phyloP scores from a whole-genome alignment of 2,329 filamentous ascomycete species.

The Alternaria longipes region DNA sequence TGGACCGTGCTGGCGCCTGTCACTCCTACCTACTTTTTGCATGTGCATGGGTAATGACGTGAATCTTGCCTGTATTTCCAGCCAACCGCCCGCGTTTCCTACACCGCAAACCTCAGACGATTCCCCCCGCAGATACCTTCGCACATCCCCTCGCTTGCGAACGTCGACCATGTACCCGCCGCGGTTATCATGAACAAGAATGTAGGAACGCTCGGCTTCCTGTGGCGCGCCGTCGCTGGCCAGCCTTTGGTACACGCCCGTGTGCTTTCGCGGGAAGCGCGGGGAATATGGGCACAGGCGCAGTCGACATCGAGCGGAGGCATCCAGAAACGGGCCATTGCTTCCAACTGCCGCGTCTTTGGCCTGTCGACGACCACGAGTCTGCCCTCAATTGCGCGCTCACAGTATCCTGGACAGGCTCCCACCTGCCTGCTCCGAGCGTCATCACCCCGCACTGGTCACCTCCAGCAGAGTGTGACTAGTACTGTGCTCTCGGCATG shows the following conservation, averaged over 20 bases:
- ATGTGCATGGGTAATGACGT: constrained; percentile 28
- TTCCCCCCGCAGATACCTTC: constrained; percentile 9
- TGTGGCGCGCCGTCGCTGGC: constrained; percentile 44
- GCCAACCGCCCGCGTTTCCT: constrained; percentile 12
- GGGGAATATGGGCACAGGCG: constrained; percentile 16
- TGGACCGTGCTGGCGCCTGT: constrained; percentile 17
- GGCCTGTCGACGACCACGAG: constrained; percentile 7
- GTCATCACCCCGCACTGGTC: constrained; percentile 9
- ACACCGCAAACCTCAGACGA: constrained; percentile 15
- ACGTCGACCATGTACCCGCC: constrained; percentile 44
- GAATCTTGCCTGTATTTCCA: constrained; percentile 20
- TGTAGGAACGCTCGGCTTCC: constrained; percentile 49
- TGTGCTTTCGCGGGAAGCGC: constrained; percentile 26
- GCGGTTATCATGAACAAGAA: constrained; percentile 56
- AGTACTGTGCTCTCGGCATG: constrained; percentile 42
- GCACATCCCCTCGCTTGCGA: constrained; percentile 13
- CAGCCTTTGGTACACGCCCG: constrained; percentile 32
- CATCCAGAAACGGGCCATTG: constrained; percentile 20
- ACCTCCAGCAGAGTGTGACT: constrained; percentile 33
- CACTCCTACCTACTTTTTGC: constrained; percentile 16
- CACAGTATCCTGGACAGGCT: constrained; percentile 22
- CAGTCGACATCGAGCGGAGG: constrained; percentile 14
- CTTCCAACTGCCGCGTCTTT: constrained; percentile 17
- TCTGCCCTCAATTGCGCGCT: constrained; percentile 13
- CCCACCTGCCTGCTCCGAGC: constrained; percentile 22